Percentiles rank a stretch among this genome's conserved stretches.
phyloP scores from a whole-genome alignment of 345 rosid genomes.

The Anacardium occidentale region DNA sequence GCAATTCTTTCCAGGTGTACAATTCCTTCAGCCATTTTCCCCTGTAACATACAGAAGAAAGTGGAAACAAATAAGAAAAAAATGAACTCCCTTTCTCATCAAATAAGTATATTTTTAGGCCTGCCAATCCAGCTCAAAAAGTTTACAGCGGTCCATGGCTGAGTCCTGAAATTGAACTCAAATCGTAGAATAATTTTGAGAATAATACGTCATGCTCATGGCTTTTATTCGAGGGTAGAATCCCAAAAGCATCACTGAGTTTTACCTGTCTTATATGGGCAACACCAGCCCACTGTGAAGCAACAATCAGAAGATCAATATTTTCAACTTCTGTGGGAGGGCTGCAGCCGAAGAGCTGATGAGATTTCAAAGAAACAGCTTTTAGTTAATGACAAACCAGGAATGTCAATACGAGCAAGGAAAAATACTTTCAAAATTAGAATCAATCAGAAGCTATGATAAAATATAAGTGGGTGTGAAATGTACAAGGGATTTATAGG shows the following conservation, averaged over 20 bases:
- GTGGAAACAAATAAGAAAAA: not conserved
- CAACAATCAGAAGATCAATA: constrained; percentile 61
- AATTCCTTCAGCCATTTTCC: constrained; percentile 66
- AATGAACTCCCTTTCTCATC: not conserved
- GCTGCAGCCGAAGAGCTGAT: constrained; percentile 51
- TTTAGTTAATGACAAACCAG: constrained; percentile 11
- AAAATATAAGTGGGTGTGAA: not conserved
- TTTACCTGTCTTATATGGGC: constrained; percentile 66
- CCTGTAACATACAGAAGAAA: constrained; percentile 35
- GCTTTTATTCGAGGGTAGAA: not conserved
- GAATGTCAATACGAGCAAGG: not conserved
- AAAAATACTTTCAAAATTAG: constrained; percentile 14
- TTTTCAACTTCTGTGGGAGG: constrained; percentile 50
- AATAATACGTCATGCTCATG: not conserved
- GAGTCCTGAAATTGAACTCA: not conserved
- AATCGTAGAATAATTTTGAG: not conserved
- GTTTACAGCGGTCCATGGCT: not conserved
- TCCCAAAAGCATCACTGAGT: not conserved
- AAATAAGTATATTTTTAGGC: not conserved
- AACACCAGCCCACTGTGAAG: constrained; percentile 83
- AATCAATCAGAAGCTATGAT: constrained; percentile 4
- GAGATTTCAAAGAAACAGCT: constrained; percentile 14
- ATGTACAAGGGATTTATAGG: not conserved
- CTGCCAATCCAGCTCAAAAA: not conserved
- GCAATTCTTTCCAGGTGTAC: constrained; percentile 72